Evolutionary conservation across 1,284 basidiomycete species (phyloP), one percentile per base, ranked within the genome.

Genomic region (Tilletia indica): DNA sequence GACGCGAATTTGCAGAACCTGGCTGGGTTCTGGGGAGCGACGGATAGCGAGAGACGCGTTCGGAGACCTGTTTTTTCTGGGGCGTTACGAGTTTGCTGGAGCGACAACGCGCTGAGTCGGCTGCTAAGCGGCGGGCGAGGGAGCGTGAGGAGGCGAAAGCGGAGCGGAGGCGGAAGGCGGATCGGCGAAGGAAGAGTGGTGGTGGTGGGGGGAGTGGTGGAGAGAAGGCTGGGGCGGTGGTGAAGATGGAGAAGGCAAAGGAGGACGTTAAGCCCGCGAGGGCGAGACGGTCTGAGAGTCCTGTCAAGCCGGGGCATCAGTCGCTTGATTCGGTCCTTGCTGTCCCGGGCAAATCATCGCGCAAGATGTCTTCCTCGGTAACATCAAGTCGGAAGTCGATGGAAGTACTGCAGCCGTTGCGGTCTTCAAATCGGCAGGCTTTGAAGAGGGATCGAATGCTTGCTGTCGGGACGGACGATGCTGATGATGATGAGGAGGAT

Each of bases 11-110:
- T 81, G 4, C 82, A 83, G 49, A 78, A 80, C 11, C 63, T 84
- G 42, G 82, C 82, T 1, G 72, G 77, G 31, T 82, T 79, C 66
- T 84, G 82, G 82, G 82, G 82, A 38, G 82, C 82, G 4, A 74
- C 70, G 4, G 75, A 76, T n/a, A 80, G 79, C 16, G 80, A 77
- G 49, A 74, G 77, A 36, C 74, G 82, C 12, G 68, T 76, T 21
- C 72, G 80, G 34, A 77, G 77, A 66, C 71, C 74, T 38, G 61
- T 64, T 1, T 38, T 64, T n/a, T 14, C 61, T 34, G 61, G 61
- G 61, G 61, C 11, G 61, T 64, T 14, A 64, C 61, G 36, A 64
- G 61, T 39, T 16, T 64, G 61, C 34, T 64, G 36, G 34, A 70
- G 72, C n/a, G 66, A 67, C 51, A 75, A 74, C 21, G 78, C 71